phyloP scores from a whole-genome alignment of 2,329 filamentous ascomycete species.

The Ophiobolus disseminans region DNA sequence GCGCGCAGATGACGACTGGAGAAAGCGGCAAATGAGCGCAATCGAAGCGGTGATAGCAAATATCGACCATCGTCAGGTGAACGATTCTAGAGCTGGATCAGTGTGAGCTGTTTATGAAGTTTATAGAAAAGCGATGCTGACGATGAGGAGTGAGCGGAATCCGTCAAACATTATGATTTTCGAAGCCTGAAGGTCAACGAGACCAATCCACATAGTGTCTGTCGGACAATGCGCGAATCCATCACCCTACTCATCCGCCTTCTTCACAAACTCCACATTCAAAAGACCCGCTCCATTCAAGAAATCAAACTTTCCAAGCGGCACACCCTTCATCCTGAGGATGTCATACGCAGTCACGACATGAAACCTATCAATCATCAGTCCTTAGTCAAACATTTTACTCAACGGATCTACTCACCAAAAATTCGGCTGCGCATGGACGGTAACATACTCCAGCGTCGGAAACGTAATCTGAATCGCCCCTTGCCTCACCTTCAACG shows the following conservation, averaged over 20 bases:
- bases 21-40: too few relatives aligned
- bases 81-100: too few relatives aligned
- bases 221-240: too few relatives aligned
- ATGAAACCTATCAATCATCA: constrained; percentile 60
- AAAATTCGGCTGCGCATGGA: constrained; percentile 65
- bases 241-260: neutral
- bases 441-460: constrained; percentile 56
- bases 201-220: too few relatives aligned
- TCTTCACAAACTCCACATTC: neutral
- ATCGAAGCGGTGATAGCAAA: too few relatives aligned
- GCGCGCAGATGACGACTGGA: too few relatives aligned
- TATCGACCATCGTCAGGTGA: too few relatives aligned
- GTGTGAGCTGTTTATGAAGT: too few relatives aligned
- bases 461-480: constrained; percentile 50
- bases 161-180: too few relatives aligned
- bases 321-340: constrained; percentile 66
- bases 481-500: constrained; percentile 33
- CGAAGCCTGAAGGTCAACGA: too few relatives aligned
- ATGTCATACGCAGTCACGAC: constrained; percentile 66
- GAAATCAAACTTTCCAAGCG: constrained; percentile 68
- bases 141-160: too few relatives aligned
- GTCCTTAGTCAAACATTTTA: neutral
- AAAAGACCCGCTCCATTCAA: constrained; percentile 42
- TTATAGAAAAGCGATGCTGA: too few relatives aligned
- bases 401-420: constrained; percentile 42